Evolutionary conservation across 1,284 basidiomycete genomes (phyloP).

Genomic region (Cutaneotrichosporon arboriforme): DNA sequence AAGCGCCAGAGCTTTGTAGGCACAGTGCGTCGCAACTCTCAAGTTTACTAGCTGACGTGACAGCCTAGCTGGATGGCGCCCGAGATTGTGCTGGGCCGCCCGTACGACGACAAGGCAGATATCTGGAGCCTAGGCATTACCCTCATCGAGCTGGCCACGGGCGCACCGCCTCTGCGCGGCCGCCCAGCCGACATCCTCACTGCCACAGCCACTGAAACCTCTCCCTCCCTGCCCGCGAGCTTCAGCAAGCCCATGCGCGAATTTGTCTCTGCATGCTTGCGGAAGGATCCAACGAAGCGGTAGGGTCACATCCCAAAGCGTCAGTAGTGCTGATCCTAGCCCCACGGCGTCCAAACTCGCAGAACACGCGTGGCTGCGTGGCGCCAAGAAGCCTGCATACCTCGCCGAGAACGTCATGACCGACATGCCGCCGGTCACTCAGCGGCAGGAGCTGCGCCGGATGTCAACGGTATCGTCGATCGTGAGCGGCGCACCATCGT

Average conservation of each 20-base stretch:
- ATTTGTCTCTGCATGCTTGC: constrained; percentile 76
- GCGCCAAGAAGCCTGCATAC: constrained; percentile 28
- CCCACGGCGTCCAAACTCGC: constrained; percentile 22
- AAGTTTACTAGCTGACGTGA: constrained; percentile 3
- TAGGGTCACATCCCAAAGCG: constrained; percentile 46
- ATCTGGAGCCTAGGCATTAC: constrained; percentile 96
- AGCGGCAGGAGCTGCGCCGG: constrained; percentile 40
- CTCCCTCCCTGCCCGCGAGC: constrained; percentile 2
- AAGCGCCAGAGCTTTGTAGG: constrained; percentile 92
- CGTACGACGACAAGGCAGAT: constrained; percentile 91
- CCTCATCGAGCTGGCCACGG: constrained; percentile 28
- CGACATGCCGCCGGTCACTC: constrained; percentile 26
- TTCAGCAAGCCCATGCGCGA: constrained; percentile 78
- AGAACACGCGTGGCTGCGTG: constrained; percentile 34
- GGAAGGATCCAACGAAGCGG: constrained; percentile 69
- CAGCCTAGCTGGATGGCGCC: constrained; percentile 96
- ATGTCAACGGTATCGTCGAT: constrained; percentile 31
- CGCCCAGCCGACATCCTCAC: constrained; percentile 8
- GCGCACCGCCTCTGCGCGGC: constrained; percentile 22
- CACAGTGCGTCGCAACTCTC: constrained; percentile 51
- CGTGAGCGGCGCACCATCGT: constrained; percentile 31
- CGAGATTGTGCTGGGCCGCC: constrained; percentile 77
- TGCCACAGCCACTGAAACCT: constrained; percentile 3
- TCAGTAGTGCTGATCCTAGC: constrained; percentile 13
- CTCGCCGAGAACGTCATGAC: constrained; percentile 32